These are phyloP conservation scores for Pythium phragmitis DNA, from an alignment of 352 stramenopile species.

Conservation along the genomic window DNA sequence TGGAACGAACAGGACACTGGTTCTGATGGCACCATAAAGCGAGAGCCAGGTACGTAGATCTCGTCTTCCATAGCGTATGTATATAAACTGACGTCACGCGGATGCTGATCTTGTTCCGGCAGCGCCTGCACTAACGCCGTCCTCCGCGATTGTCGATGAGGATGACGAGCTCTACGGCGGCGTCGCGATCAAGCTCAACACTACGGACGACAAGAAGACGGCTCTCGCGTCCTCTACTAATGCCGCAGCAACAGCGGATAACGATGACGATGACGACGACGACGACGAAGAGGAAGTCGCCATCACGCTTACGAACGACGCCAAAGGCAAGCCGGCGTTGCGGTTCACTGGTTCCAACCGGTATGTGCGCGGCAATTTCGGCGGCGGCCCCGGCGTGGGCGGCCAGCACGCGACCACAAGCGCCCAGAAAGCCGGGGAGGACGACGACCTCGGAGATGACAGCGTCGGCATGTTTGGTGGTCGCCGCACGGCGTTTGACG, in stretches of 20 bases:
- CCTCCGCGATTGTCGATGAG: conserved; percentile 35
- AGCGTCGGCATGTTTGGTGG: conserved; percentile 78
- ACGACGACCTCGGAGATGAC: conserved; percentile 47
- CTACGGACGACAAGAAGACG: conserved; percentile 16
- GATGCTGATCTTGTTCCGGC: background rate
- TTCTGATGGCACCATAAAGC: conserved; percentile 67
- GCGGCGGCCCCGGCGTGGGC: conserved; percentile 14
- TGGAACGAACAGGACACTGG: conserved; percentile 57
- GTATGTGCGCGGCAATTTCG: conserved; percentile 68
- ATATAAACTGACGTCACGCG: background rate
- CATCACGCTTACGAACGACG: conserved; percentile 73
- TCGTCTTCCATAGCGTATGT: background rate
- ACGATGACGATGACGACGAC: conserved; percentile 61
- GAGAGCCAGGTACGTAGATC: conserved; percentile 3
- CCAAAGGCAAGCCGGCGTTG: conserved; percentile 69
- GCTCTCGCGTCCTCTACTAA: background rate
- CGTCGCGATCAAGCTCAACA: conserved; percentile 71
- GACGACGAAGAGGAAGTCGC: conserved; percentile 85
- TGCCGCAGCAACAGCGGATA: conserved; percentile 20
- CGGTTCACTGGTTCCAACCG: conserved; percentile 79
- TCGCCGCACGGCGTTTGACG: conserved; percentile 87
- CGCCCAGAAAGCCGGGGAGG: conserved; percentile 27
- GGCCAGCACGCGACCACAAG: conserved; percentile 32
- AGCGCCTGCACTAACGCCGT: conserved; percentile 14
- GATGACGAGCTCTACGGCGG: conserved; percentile 82